phyloP scores from a whole-genome alignment of 805 yeast species.

The Candida lessepsii region DNA sequence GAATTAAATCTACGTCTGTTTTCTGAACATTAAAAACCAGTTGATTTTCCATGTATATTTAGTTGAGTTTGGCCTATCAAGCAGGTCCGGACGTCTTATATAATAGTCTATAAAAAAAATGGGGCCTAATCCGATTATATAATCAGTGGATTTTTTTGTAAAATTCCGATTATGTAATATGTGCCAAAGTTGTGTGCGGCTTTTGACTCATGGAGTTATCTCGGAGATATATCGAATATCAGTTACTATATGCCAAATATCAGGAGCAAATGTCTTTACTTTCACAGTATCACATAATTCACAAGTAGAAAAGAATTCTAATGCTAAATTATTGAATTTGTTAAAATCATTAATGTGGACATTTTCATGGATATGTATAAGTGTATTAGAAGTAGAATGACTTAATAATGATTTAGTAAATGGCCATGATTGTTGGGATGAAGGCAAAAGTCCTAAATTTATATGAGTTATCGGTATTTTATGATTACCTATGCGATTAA shows the following conservation, averaged over 20 bases:
- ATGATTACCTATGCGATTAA: conserved; percentile 32
- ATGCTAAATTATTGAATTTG: conserved; percentile 19
- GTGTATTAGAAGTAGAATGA: conserved; percentile 16
- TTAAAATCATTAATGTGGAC: conserved; percentile 47
- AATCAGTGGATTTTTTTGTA: background rate
- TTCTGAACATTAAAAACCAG: no score
- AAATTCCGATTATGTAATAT: background rate
- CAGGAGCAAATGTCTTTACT: conserved; percentile 87
- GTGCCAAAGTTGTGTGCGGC: no score
- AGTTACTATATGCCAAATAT: conserved; percentile 70
- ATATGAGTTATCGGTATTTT: conserved; percentile 49
- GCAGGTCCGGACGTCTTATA: no score
- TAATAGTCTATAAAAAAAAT: no score
- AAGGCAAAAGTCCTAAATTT: conserved; percentile 77
- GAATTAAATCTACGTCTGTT: no score
- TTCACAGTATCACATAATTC: conserved; percentile 21
- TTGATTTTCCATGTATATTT: no score
- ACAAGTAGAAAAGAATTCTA: conserved; percentile 10
- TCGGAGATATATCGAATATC: conserved; percentile 17
- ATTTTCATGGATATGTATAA: conserved; percentile 75
- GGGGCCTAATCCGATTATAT: conserved; percentile 1
- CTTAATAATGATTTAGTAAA: conserved; percentile 27
- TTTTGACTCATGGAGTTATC: no score
- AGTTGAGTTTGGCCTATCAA: no score
- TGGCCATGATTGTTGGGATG: conserved; percentile 63